These are phyloP conservation scores for Talaromyces pinophilus DNA, from an alignment of 2,329 filamentous ascomycete genomes.

Conservation along the genomic window DNA sequence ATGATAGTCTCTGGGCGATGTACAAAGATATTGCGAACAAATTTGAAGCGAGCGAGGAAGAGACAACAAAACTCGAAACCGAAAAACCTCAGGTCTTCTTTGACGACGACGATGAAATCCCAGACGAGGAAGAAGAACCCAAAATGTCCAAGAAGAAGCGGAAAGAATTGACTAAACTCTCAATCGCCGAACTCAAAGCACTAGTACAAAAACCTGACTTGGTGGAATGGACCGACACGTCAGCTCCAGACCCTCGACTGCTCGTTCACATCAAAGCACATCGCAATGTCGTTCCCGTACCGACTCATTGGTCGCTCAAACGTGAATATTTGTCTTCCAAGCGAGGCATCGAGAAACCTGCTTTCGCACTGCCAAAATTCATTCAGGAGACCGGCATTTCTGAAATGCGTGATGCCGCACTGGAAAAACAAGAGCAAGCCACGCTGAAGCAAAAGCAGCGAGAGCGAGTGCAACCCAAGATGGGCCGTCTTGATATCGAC, in stretches of 20 bases:
- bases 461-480: conserved; percentile 90
- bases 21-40: conserved; percentile 81
- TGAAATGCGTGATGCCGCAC: conserved; percentile 94
- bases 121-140: conserved; percentile 68
- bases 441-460: conserved; percentile 92
- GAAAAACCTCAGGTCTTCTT: conserved; percentile 86
- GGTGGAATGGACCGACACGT: conserved; percentile 96
- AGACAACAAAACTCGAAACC: conserved; percentile 64
- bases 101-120: conserved; percentile 81
- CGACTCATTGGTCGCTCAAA: conserved; percentile 91
- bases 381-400: conserved; percentile 97
- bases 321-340: conserved; percentile 97
- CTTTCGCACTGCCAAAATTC: conserved; percentile 90
- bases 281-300: conserved; percentile 93
- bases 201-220: conserved; percentile 87
- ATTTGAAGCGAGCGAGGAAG: conserved; percentile 65
- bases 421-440: conserved; percentile 93
- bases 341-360: conserved; percentile 90
- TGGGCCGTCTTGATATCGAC: conserved; percentile 96
- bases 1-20: conserved; percentile 77
- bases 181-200: conserved; percentile 92
- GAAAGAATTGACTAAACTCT: conserved; percentile 87
- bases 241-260: conserved; percentile 81
- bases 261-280: conserved; percentile 94
- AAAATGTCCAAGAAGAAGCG: conserved; percentile 93